Base-by-base conservation (phyloP, 2,329 filamentous ascomycete species). In the Epichloe elymi region DNA sequence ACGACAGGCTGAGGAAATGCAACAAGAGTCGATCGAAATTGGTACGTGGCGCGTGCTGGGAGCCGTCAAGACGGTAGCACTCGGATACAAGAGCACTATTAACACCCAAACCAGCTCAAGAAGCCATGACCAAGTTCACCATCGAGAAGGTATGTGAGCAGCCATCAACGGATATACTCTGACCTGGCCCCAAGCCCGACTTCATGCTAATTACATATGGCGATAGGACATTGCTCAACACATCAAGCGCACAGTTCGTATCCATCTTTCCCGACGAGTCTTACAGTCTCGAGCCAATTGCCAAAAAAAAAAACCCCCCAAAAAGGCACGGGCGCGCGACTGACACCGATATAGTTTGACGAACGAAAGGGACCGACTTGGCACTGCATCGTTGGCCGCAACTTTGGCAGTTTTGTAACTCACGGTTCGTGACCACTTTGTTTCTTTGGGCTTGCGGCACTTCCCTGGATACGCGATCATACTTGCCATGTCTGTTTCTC, bases 331-430 rank as follows among this genome's bases (percentile, higher is more conserved):
- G 26, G 20, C 36, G 23, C 20, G 12, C 20, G 23, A 46, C 36
- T 51, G 35, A 51, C 30, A 42, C 6, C 19, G 26, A 37, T 47
- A 49, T 62, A 97, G 91, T 97, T 98, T 63, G 93, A 98, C 68
- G 86, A 88, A 63, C 85, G 90, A 66, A 96, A 96, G 74, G 93
- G 93, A 37, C 90, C 91, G 56, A 98, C 93, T 67, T 98, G 91
- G 93, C 93, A 98, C 72, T 98, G 93, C 72, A 96, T 98, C 60
- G 93, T 98, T 36, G 93, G 93, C 56, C 81, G 93, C 60, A 97
- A 98, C 77, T 98, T 98, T 73, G 93, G 93, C 61, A 97, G 91
- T 72, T 98, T 97, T 61, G 93, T 98, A 48, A 98, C 93, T 40
- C 93, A 98, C 65, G 90, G 90, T 95, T 79, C 55, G 79, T 60